phyloP scores from a whole-genome alignment of 2,329 filamentous ascomycete species.

The Diaporthe velutina region DNA sequence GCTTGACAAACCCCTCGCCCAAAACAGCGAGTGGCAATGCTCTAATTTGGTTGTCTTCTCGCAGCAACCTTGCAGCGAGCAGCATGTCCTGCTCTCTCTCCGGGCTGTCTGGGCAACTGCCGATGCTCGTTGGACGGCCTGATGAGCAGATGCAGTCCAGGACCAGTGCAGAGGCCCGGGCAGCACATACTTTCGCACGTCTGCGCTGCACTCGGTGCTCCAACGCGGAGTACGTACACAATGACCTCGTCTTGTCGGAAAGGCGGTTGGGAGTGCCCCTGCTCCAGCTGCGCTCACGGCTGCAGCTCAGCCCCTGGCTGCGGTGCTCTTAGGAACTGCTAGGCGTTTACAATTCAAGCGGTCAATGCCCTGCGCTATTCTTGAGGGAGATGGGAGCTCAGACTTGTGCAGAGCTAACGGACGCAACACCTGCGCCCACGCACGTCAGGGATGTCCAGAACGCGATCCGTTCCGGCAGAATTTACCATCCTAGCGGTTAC shows the following conservation, averaged over 20 bases:
- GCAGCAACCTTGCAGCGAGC: conserved; percentile 5
- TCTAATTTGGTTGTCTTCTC: background rate
- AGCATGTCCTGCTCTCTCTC: background rate
- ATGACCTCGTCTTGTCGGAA: background rate
- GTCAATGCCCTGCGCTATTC: background rate
- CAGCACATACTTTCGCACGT: conserved; percentile 14
- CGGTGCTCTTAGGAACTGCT: conserved; percentile 15
- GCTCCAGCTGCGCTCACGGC: conserved; percentile 14
- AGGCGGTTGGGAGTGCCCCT: conserved; percentile 7
- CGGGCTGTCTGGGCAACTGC: conserved; percentile 16
- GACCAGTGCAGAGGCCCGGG: conserved; percentile 4
- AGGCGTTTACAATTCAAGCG: background rate
- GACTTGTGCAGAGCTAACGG: conserved; percentile 14
- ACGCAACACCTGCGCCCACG: background rate
- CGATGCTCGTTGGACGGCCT: background rate
- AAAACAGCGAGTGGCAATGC: conserved; percentile 20
- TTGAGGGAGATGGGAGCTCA: background rate
- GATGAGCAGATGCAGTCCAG: background rate
- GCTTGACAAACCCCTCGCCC: conserved; percentile 14
- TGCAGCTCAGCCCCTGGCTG: conserved; percentile 18
- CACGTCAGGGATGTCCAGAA: conserved; percentile 17
- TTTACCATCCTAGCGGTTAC: conserved; percentile 30
- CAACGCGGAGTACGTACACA: background rate
- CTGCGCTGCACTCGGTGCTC: background rate
- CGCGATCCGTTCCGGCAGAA: conserved; percentile 33